Evolutionary conservation across 768 basidiomycete species (phyloP), one percentile per base, ranked within the genome.

Genomic region (Boletus rufocinnamomeus): DNA sequence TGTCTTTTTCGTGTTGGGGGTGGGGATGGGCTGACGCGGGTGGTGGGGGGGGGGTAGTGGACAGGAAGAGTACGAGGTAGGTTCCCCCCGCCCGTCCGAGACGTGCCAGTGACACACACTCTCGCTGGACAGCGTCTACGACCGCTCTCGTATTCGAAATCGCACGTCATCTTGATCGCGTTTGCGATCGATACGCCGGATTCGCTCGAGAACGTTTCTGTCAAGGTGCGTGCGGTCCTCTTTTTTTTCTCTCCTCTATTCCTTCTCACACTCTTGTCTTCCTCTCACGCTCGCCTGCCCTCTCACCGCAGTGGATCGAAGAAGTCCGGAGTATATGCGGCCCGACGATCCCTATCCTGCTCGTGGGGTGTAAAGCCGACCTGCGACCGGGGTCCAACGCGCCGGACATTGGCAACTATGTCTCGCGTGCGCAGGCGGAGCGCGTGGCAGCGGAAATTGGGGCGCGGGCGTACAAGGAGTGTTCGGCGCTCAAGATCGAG

Each of bases 271-370:
- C 21, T 6, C 25, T 7, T 7, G n/a, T 1, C 32, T 23, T 14
- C 10, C 11, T 17, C 50, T 35, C 40, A 25, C 35, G 23, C 25
- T 4, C 6, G 19, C 25, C 7, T 5, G 0, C n/a, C 44, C 11
- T 17, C 1, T n/a, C 19, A n/a, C n/a, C n/a, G 4, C 66, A 97
- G 93, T 98, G 97, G 97, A 97, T 94, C 73, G 94, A 96, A 74
- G 97, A 98, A 79, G 97, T 98, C 14, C 87, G 95, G 56, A 87
- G 82, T n/a, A 95, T 98, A 69, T 98, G 97, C 74, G 97, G 97
- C 0, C 82, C 89, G 35, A 82, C 82, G 30, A 91, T 98, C 62
- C 97, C 97, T 30, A 93, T 99, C 53, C 82, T 99, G 49, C 87
- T 98, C 38, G 95, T 98, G 37, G 97, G 95, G 4, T 96, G 93